Percentiles rank a stretch among this genome's conserved stretches.
Conservation (phyloP, 345 rosid species). For the rapeseed (Brassica napus) region DNA sequence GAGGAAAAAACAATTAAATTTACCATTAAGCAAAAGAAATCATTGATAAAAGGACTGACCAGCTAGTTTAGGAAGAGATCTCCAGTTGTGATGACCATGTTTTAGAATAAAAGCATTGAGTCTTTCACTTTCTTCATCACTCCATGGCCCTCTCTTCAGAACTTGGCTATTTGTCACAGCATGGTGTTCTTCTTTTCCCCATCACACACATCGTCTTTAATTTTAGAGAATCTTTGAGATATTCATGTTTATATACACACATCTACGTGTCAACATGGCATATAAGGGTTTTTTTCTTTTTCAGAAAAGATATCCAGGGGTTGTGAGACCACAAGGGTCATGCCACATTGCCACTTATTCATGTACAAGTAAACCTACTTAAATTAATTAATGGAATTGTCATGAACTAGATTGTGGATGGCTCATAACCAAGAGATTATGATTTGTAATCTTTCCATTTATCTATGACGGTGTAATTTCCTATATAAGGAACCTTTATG, state of each 20-base stretch:
- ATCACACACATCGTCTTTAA: background rate
- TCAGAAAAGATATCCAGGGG: background rate
- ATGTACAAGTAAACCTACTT: conserved; percentile 3
- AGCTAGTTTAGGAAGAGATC: conserved; percentile 38
- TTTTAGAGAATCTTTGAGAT: conserved; percentile 11
- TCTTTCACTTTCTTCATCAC: conserved; percentile 35
- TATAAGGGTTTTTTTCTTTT: background rate
- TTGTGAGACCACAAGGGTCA: conserved; percentile 31
- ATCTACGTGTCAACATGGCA: conserved; percentile 17
- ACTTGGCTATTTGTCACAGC: conserved; percentile 35
- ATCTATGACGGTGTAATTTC: too few relatives aligned
- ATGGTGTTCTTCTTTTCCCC: conserved; percentile 30
- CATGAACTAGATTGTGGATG: too few relatives aligned
- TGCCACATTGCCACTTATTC: conserved; percentile 37
- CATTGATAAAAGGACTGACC: background rate
- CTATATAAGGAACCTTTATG: too few relatives aligned
- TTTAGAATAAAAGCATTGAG: conserved; percentile 22
- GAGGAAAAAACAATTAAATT: background rate
- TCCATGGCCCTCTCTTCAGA: conserved; percentile 34
- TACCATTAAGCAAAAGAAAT: background rate
- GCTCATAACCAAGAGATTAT: too few relatives aligned
- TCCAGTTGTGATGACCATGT: conserved; percentile 36
- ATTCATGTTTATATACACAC: conserved; percentile 6
- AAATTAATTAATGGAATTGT: conserved; percentile 4
- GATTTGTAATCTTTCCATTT: too few relatives aligned